Evolutionary conservation across 108 stramenopile species (phyloP), one percentile per base, ranked within the genome.

Genomic region (Phaeodactylum tricornutum): DNA sequence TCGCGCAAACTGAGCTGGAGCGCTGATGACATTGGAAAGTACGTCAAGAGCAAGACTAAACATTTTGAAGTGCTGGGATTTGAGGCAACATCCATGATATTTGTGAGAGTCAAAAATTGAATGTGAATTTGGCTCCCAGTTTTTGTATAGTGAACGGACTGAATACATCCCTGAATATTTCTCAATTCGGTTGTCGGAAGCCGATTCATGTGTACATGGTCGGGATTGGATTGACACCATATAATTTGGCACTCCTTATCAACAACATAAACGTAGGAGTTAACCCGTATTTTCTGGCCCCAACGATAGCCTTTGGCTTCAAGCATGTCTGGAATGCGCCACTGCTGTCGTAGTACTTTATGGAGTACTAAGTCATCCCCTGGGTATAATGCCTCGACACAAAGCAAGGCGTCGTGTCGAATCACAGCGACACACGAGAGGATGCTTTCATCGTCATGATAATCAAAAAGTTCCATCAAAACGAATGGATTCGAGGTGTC

Each of bases 401-500:
- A 62, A 32, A 50, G 24, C 28, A 89, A 51, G 7, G 74, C 82
- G 4, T 57, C 30, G 7, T 60, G 37, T 4, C 78, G 76, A 11
- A 88, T 33, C n/a, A 88, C 72, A 38, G 71, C 56, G 3, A 82
- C 72, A 45, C 65, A 62, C 27, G 59, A 51, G 12, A 40, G 44
- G n/a, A 39, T 29, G 39, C 43, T 57, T 21, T 62, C 58, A 27
- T 33, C 36, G 26, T 38, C 43, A 25, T 50, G 51, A 21, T 41
- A 34, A 44, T 84, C 75, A 48, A 80, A 77, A 4, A 82, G 41
- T 53, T 88, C 82, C 32, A 84, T 53, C 2, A 88, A 47, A 22
- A 74, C 71, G 62, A 84, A 88, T 29, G 87, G 82, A 40, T 81
- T 63, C 8, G 67, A 56, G 30, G 58, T 53, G 37, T 72, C 67